Percentiles rank a stretch among this genome's conserved stretches.
These are phyloP conservation scores for Dillenia suffruticosa DNA, from an alignment of 164 flowering plant species.

Conservation along the genomic window DNA sequence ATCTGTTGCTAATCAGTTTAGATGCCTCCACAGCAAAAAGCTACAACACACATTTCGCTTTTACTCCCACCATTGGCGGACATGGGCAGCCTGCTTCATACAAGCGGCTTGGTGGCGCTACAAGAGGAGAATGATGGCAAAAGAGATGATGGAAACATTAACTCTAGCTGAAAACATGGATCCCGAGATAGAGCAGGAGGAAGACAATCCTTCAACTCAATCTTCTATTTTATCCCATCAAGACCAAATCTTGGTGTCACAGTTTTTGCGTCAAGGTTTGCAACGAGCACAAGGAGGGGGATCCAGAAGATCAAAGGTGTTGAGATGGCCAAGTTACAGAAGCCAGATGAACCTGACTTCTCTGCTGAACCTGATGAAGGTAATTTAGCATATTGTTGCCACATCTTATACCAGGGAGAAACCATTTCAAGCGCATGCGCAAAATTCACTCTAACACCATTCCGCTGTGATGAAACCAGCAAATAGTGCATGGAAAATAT, in stretches of 20 bases:
- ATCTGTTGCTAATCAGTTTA: constrained; percentile 87
- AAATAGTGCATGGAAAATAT: no score
- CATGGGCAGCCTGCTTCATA: constrained; percentile 98
- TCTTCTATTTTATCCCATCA: constrained; percentile 26
- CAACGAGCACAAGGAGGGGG: constrained; percentile 79
- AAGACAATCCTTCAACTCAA: constrained; percentile 14
- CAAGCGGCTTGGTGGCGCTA: constrained; percentile 89
- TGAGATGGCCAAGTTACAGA: constrained; percentile 53
- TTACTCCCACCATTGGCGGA: constrained; percentile 95
- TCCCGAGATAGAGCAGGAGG: constrained; percentile 29
- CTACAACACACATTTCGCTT: constrained; percentile 86
- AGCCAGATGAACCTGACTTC: constrained; percentile 96
- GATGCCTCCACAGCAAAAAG: constrained; percentile 85
- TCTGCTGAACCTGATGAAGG: constrained; percentile 55
- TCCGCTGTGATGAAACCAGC: no score
- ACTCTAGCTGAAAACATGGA: constrained; percentile 18
- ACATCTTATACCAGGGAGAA: not conserved
- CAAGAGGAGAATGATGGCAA: constrained; percentile 55
- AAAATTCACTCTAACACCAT: no score
- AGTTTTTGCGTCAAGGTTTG: constrained; percentile 71
- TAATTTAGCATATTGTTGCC: constrained; percentile 3
- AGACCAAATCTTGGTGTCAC: constrained; percentile 51
- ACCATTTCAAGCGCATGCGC: no score
- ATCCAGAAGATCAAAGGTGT: constrained; percentile 52
- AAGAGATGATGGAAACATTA: constrained; percentile 36